Percentiles rank a stretch among this genome's conserved stretches.
Conservation (phyloP, 2,329 filamentous ascomycete species). For the Sporothrix sp. region DNA sequence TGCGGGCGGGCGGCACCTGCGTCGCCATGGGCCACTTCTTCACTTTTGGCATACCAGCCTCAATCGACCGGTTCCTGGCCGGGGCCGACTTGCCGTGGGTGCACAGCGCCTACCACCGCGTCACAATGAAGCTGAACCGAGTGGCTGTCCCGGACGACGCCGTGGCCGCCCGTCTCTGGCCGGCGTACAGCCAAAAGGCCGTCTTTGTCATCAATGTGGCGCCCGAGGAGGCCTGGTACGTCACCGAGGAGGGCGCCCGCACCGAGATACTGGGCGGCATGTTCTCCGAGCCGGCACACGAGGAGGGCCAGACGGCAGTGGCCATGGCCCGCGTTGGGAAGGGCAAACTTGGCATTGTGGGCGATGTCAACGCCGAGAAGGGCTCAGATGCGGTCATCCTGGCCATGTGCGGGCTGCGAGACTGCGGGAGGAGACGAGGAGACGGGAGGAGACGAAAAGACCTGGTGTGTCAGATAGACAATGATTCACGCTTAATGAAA, state of each 20-base stretch:
- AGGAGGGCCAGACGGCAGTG: neutral
- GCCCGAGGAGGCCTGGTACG: neutral
- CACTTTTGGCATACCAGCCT: neutral
- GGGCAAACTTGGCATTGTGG: neutral
- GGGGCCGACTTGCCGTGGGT: neutral
- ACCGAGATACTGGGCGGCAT: neutral
- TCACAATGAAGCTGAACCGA: neutral
- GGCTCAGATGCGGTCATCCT: neutral
- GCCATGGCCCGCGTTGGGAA: neutral
- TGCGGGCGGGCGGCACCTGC: neutral
- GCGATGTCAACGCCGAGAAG: neutral
- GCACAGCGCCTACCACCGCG: neutral
- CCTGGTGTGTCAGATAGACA: no score
- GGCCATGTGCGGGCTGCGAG: neutral
- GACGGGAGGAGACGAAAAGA: no score
- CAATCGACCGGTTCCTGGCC: neutral
- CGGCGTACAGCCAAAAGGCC: neutral
- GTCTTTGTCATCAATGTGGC: neutral
- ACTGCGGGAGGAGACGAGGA: no score
- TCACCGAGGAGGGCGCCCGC: neutral
- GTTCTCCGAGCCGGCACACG: neutral
- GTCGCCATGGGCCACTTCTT: neutral
- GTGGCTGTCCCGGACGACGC: neutral
- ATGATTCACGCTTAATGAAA: neutral
- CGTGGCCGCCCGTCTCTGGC: neutral